phyloP scores from a whole-genome alignment of 148 eudicot genomes.

The Fagopyrum homotropicum region DNA sequence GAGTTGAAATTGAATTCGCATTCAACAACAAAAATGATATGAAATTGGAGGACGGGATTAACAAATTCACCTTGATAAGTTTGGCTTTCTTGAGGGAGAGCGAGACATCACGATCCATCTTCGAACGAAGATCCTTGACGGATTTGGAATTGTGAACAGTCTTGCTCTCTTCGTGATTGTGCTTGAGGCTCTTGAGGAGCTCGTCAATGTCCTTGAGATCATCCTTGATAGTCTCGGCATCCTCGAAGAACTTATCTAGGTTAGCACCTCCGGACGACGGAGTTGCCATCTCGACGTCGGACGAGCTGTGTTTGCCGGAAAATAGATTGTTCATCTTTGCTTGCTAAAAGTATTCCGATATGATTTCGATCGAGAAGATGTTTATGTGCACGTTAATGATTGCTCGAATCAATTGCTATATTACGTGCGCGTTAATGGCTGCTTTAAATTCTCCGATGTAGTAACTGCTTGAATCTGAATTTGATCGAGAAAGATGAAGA shows the following conservation, averaged over 20 bases:
- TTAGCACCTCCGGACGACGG: conserved; percentile 26
- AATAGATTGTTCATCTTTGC: conserved; percentile 38
- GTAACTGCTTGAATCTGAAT: too few relatives aligned
- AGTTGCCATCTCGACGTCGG: conserved; percentile 20
- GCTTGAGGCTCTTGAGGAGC: conserved; percentile 30
- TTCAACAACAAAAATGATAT: neutral
- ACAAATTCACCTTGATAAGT: conserved; percentile 34
- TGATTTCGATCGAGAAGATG: neutral
- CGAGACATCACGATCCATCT: conserved; percentile 64
- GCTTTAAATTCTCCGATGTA: neutral
- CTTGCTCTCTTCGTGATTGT: conserved; percentile 60
- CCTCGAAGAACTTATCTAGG: conserved; percentile 73
- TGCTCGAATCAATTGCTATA: neutral
- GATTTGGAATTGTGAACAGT: conserved; percentile 53
- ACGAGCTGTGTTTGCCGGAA: conserved; percentile 20
- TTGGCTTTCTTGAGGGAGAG: conserved; percentile 63
- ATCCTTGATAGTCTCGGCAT: conserved; percentile 58
- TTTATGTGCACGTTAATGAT: neutral
- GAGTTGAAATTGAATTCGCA: neutral
- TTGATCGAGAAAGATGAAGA: too few relatives aligned
- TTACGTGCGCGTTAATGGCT: neutral
- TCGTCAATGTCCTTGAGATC: conserved; percentile 53
- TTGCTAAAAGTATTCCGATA: neutral
- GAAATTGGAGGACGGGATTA: neutral
- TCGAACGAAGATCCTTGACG: conserved; percentile 46